A percentile compares a stretch with the other conserved stretches of the same genome.
Conservation (phyloP, 441 rosid genomes). For the Pelargonium cotyledonis region DNA sequence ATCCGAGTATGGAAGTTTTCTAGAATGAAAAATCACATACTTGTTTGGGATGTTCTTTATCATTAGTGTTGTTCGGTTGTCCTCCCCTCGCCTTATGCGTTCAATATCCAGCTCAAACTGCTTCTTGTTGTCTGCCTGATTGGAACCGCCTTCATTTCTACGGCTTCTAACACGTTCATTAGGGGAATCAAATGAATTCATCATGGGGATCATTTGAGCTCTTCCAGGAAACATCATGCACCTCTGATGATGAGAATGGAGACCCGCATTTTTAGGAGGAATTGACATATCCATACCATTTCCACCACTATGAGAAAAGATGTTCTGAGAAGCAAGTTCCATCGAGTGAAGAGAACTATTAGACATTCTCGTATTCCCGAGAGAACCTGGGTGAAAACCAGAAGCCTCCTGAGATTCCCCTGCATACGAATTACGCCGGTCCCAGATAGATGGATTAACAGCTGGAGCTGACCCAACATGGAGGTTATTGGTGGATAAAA, state of each 20-base stretch:
- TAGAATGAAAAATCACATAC: slow-evolving; percentile 29
- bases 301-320: slow-evolving; percentile 36
- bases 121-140: slow-evolving; percentile 53
- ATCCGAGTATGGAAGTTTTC: neutral
- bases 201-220: slow-evolving; percentile 7
- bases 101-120: slow-evolving; percentile 60
- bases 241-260: slow-evolving; percentile 42
- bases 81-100: slow-evolving; percentile 51
- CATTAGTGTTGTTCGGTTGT: slow-evolving; percentile 64
- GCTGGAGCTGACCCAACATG: slow-evolving; percentile 56
- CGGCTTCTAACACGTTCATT: slow-evolving; percentile 49
- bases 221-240: neutral
- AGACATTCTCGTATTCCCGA: slow-evolving; percentile 44
- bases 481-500: slow-evolving; percentile 33
- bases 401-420: slow-evolving; percentile 38
- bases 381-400: slow-evolving; percentile 45
- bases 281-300: slow-evolving; percentile 33
- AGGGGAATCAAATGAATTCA: slow-evolving; percentile 39
- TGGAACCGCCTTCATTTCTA: slow-evolving; percentile 48
- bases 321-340: slow-evolving; percentile 37
- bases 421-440: slow-evolving; percentile 37
- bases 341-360: slow-evolving; percentile 30
- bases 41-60: slow-evolving; percentile 80
- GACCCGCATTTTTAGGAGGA: slow-evolving; percentile 30
- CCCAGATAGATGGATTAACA: slow-evolving; percentile 44